A percentile compares a stretch with the other conserved stretches of the same genome.
Evolutionary conservation across 2,329 filamentous ascomycete genomes (phyloP).

Genomic region (Setomelanomma holmii): DNA sequence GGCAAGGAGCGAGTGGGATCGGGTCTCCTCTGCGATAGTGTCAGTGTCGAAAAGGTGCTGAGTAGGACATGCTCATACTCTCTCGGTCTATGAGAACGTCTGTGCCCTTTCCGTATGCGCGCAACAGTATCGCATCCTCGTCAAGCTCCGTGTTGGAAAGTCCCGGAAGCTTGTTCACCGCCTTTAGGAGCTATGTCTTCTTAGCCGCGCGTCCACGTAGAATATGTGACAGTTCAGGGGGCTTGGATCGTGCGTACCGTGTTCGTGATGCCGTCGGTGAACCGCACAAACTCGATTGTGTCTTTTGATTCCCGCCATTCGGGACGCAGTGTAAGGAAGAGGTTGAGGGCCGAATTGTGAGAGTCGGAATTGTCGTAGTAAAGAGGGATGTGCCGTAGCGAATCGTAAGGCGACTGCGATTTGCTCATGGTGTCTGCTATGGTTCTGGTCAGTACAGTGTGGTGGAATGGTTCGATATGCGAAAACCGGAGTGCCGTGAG

Average conservation of each 20-base stretch:
- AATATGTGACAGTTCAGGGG: background rate
- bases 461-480: background rate
- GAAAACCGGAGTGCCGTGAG: background rate
- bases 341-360: constrained; percentile 76
- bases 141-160: constrained; percentile 52
- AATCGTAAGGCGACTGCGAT: constrained; percentile 38
- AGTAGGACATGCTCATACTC: constrained; percentile 61
- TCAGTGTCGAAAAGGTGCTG: constrained; percentile 13
- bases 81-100: constrained; percentile 96
- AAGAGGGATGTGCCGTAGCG: constrained; percentile 69
- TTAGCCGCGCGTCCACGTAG: constrained; percentile 9
- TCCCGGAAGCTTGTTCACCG: constrained; percentile 72
- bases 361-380: constrained; percentile 80
- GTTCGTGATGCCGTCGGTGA: constrained; percentile 98
- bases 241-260: constrained; percentile 64
- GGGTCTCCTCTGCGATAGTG: constrained; percentile 62
- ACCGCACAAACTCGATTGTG: constrained; percentile 83
- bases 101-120: constrained; percentile 93
- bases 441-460: constrained; percentile 9
- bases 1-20: constrained; percentile 84
- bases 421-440: constrained; percentile 31
- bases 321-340: constrained; percentile 81
- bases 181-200: constrained; percentile 67
- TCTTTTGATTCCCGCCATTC: constrained; percentile 80
- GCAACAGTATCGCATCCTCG: constrained; percentile 63